Percentiles rank a stretch among this genome's conserved stretches.
phyloP scores from a whole-genome alignment of 306 rosid species.

The Crataegus laevigata region DNA sequence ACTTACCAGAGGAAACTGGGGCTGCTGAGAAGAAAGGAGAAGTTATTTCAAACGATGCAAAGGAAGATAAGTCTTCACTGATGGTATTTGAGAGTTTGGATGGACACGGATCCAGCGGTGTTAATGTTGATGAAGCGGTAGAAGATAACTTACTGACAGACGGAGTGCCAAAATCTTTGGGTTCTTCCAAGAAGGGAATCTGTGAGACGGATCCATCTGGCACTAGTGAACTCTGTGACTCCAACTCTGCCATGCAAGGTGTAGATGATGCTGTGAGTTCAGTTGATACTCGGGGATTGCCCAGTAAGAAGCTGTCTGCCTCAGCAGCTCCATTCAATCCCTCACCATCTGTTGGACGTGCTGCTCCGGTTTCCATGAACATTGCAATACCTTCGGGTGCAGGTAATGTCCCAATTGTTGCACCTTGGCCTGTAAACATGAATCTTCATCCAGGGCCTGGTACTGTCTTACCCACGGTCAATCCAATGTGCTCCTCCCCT shows the following conservation, averaged over 20 bases:
- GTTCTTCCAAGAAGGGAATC: constrained; percentile 33
- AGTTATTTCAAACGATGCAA: constrained; percentile 17
- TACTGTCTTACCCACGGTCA: constrained; percentile 44
- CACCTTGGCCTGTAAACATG: constrained; percentile 86
- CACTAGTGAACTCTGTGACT: constrained; percentile 38
- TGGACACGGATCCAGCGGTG: constrained; percentile 28
- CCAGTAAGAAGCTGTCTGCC: constrained; percentile 77
- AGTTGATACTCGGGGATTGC: constrained; percentile 37
- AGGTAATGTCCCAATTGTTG: constrained; percentile 51
- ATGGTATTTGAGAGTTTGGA: constrained; percentile 26
- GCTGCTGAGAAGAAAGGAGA: constrained; percentile 45
- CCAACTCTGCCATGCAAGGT: constrained; percentile 31
- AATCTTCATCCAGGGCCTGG: constrained; percentile 73
- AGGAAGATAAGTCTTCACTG: constrained; percentile 30
- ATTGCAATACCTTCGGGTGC: constrained; percentile 61
- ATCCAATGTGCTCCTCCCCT: constrained; percentile 79
- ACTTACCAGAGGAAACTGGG: constrained; percentile 34
- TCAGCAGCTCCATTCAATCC: constrained; percentile 98
- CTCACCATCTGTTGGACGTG: constrained; percentile 54
- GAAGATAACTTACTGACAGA: constrained; percentile 29
- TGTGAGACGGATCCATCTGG: constrained; percentile 35
- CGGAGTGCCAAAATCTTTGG: constrained; percentile 25
- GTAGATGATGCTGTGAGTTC: constrained; percentile 46
- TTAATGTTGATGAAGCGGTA: constrained; percentile 38
- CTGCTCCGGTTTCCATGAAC: constrained; percentile 66